Evolutionary conservation across 257 asterid genomes (phyloP), one percentile per base, ranked within the genome.

Genomic region (Gardenia jasminoides): DNA sequence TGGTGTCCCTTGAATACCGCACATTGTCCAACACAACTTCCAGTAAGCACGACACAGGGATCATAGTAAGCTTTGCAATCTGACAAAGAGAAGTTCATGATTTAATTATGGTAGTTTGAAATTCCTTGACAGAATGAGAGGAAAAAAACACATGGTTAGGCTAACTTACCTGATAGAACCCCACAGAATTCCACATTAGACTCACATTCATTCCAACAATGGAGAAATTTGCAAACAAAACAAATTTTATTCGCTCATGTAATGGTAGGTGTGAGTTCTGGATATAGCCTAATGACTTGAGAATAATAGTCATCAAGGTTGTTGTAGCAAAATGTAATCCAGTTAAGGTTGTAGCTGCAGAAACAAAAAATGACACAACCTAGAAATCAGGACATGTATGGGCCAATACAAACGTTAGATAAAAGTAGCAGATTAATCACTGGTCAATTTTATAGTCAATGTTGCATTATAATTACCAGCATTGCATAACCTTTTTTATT

Each of bases 141-240:
- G 74, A 36, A 33, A 69, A 24, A 19, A 36, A n/a, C 31, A 33
- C 52, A 67, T 41, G 64, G 28, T 67, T 2, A 31, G 43, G 70
- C 50, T 66, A 48, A 83, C 84, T 72, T 24, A 89, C 96, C 96
- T 91, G 93, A 83, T 91, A 91, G 76, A 91, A 91, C 82, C 96
- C 93, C 58, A 91, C 93, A 4, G 96, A 89, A 81, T 91, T 91
- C 96, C 96, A 91, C 96, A 89, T 91, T 36, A 91, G 79, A 77
- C 93, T 89, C 62, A 91, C 92, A n/a, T 91, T 91, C 96, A 89
- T 89, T 79, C 96, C 93, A 54, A 91, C 93, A 50, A 91, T 85
- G 56, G 96, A 89, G 84, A 91, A 88, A 75, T 89, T 91, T 7
- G 93, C 88, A 75, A 87, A 89, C 61, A 89, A 50, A 73, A 89